phyloP scores from a whole-genome alignment of 169 alveolate species.

The Plasmodium reichenowi region DNA sequence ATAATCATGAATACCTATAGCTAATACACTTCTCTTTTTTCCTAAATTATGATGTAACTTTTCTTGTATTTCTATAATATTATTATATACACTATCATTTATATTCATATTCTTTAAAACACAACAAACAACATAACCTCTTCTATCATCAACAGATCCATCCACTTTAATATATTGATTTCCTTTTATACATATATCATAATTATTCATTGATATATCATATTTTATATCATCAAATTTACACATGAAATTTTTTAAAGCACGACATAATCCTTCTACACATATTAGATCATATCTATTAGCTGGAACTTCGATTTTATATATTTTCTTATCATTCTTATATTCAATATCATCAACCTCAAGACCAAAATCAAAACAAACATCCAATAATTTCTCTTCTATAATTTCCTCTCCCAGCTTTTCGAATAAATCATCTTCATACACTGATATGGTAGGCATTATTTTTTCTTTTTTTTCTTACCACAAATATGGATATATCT shows the following conservation, averaged over 20 bases:
- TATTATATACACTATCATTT: constrained; percentile 90
- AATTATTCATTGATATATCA: constrained; percentile 76
- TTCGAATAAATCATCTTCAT: constrained; percentile 81
- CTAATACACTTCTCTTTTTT: constrained; percentile 93
- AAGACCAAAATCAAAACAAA: constrained; percentile 97
- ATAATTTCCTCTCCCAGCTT: constrained; percentile 84
- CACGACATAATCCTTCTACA: constrained; percentile 88
- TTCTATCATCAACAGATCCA: constrained; percentile 72
- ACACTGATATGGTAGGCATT: constrained; percentile 91
- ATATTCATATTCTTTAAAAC: constrained; percentile 93
- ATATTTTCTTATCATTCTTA: constrained; percentile 86
- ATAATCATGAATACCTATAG: constrained; percentile 97
- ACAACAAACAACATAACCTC: constrained; percentile 94
- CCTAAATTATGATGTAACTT: constrained; percentile 98
- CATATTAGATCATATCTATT: constrained; percentile 83
- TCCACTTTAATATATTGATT: constrained; percentile 31
- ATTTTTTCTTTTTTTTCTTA: constrained; percentile 3
- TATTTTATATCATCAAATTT: constrained; percentile 44
- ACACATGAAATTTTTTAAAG: constrained; percentile 82
- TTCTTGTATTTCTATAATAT: constrained; percentile 97
- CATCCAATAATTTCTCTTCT: constrained; percentile 92
- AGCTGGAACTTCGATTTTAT: constrained; percentile 84
- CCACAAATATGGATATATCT: neutral
- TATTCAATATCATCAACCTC: constrained; percentile 95
- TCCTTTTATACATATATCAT: constrained; percentile 78